phyloP scores from a whole-genome alignment of 116 monocot species.

The Trichopus zeylanicus region DNA sequence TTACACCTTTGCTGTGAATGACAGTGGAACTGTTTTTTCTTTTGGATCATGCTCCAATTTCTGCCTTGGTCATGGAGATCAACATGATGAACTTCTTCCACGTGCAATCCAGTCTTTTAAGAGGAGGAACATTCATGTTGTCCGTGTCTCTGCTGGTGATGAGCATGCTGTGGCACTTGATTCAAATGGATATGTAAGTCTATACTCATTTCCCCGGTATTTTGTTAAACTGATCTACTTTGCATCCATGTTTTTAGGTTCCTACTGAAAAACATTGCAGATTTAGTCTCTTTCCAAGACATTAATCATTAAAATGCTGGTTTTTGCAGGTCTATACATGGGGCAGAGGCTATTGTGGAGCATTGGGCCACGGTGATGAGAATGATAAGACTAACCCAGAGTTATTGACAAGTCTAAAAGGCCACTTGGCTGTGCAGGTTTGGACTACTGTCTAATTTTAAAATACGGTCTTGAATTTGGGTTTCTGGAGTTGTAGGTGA shows the following conservation, averaged over 20 bases:
- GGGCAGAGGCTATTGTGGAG: conserved; percentile 98
- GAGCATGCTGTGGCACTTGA: conserved; percentile 99
- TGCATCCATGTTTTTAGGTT: background rate
- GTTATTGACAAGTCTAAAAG: conserved; percentile 49
- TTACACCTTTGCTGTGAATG: conserved; percentile 75
- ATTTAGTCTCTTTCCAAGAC: too few relatives aligned
- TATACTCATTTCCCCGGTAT: conserved; percentile 1
- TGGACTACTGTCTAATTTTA: background rate
- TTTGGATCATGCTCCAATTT: conserved; percentile 93
- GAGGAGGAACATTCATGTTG: conserved; percentile 65
- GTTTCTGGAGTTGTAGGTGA: background rate
- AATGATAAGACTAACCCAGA: conserved; percentile 82
- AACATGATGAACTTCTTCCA: conserved; percentile 79
- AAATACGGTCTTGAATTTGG: background rate
- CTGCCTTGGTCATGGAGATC: conserved; percentile 95
- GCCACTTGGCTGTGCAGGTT: conserved; percentile 84
- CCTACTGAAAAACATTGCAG: too few relatives aligned
- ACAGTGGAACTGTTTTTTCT: conserved; percentile 74
- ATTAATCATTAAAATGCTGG: background rate
- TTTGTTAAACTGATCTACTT: background rate
- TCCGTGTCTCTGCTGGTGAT: conserved; percentile 88
- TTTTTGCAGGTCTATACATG: conserved; percentile 81
- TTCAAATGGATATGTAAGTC: conserved; percentile 75
- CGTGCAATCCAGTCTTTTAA: conserved; percentile 68
- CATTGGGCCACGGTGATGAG: conserved; percentile 91